Conservation (phyloP, 345 rosid genomes). For the Reutealis trisperma region DNA sequence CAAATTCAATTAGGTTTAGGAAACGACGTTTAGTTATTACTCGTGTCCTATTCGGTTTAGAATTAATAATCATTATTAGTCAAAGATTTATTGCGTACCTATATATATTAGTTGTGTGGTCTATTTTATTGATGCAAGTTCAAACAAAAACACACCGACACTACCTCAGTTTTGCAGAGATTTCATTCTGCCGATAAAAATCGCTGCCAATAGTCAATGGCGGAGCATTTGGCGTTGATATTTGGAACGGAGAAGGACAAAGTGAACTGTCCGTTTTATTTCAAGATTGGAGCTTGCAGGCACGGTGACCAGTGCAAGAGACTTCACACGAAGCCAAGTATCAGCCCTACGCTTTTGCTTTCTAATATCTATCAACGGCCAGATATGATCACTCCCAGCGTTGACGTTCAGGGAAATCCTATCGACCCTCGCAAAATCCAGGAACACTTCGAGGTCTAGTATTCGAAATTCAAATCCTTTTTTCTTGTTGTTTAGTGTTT, state of each 20-base stretch:
- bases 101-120: too few species aligned
- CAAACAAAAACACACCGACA: too few species aligned
- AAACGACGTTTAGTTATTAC: too few species aligned
- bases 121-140: too few species aligned
- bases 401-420: constrained; percentile 45
- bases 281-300: constrained; percentile 80
- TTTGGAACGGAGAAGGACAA: constrained; percentile 80
- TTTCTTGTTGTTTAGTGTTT: neutral
- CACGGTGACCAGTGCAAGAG: constrained; percentile 78
- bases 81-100: too few species aligned
- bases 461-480: neutral
- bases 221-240: constrained; percentile 78
- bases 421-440: constrained; percentile 60
- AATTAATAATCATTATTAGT: too few species aligned
- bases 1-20: too few species aligned
- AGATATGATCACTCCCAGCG: constrained; percentile 67
- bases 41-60: too few species aligned
- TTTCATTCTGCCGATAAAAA: neutral
- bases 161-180: too few species aligned
- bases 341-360: constrained; percentile 70
- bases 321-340: constrained; percentile 68
- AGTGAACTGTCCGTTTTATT: constrained; percentile 81
- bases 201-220: constrained; percentile 31
- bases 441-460: constrained; percentile 60
- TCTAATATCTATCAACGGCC: constrained; percentile 83